These are phyloP conservation scores for Aspergillus pseudoglaucus DNA, from an alignment of 2,329 filamentous ascomycete species.

Conservation along the genomic window DNA sequence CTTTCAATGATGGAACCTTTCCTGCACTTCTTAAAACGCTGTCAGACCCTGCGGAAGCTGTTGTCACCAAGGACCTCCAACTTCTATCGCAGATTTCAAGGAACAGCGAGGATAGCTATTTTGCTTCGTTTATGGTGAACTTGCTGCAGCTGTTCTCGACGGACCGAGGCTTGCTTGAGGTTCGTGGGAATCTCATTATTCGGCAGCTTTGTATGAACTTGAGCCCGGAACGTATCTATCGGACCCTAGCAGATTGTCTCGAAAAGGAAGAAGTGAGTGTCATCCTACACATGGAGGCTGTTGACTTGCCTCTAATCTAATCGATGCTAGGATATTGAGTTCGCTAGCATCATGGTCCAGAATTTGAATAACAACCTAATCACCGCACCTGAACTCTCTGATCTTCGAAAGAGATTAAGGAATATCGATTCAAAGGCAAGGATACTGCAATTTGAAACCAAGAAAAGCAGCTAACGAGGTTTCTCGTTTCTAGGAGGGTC, in stretches of 20 bases:
- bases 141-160: constrained; percentile 92
- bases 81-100: constrained; percentile 91
- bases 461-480: not conserved
- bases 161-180: constrained; percentile 83
- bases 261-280: constrained; percentile 75
- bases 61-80: constrained; percentile 90
- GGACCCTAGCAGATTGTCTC: constrained; percentile 90
- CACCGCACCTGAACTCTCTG: constrained; percentile 86
- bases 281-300: not conserved
- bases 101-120: constrained; percentile 96
- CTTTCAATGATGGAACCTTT: constrained; percentile 96
- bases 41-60: constrained; percentile 89
- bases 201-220: constrained; percentile 87
- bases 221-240: constrained; percentile 90
- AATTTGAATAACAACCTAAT: constrained; percentile 99
- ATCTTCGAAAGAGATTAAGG: constrained; percentile 79
- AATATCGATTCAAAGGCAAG: constrained; percentile 78
- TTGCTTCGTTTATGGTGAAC: constrained; percentile 97
- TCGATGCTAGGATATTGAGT: constrained; percentile 69
- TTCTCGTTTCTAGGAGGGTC: constrained; percentile 61
- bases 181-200: constrained; percentile 91
- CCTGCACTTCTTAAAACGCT: constrained; percentile 92
- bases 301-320: constrained; percentile 5
- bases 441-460: not conserved
- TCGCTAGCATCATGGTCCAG: constrained; percentile 98